Evolutionary conservation across 805 yeast species (phyloP), one percentile per base, ranked within the genome.

Genomic region (Myxozyma vanderwaltii): DNA sequence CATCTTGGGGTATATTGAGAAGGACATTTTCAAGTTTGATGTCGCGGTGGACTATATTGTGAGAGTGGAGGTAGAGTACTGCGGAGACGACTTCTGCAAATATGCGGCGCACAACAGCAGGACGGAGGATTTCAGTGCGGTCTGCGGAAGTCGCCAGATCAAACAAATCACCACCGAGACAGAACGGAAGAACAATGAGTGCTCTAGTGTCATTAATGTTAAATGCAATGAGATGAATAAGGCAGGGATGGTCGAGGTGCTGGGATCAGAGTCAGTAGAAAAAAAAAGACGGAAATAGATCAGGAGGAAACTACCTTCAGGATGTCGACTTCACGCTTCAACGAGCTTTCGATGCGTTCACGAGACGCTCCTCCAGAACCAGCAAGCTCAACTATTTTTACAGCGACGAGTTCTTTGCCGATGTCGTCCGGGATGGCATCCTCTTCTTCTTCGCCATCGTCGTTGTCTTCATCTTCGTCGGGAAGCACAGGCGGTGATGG

Each of bases 151-250:
- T 72, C 0, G 86, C 81, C 59, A 89, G 80, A 36, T 85, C 84
- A 67, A 88, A 85, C 41, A 94, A 72, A 68, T 91, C 96, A 3
- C 98, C 97, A 4, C 98, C 98, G 4, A 76, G 71, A 67, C 90
- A 88, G 71, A 81, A 89, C 1, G 91, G 88, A 68, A 91, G 77
- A 41, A 87, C 86, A 72, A 91, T 80, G 17, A 75, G 53, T 6
- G 78, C 76, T 3, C 73, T 67, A 5, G 58, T 74, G 68, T 61
- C 72, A 74, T 68, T 77, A 60, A 64, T 27, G 27, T 53, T 61
- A 48, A 61, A 58, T 12, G 64, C 64, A 15, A 61, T 33, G 3
- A 56, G 52, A 17, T 54, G 59, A 13, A 61, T 61, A 45, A 61
- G 45, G 27, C 64, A 61, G 3, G 64, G 64, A 26, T 61, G 64